Evolutionary conservation across 108 stramenopile genomes (phyloP), one percentile per base, ranked within the genome.

Genomic region (Ochromonas danica): DNA sequence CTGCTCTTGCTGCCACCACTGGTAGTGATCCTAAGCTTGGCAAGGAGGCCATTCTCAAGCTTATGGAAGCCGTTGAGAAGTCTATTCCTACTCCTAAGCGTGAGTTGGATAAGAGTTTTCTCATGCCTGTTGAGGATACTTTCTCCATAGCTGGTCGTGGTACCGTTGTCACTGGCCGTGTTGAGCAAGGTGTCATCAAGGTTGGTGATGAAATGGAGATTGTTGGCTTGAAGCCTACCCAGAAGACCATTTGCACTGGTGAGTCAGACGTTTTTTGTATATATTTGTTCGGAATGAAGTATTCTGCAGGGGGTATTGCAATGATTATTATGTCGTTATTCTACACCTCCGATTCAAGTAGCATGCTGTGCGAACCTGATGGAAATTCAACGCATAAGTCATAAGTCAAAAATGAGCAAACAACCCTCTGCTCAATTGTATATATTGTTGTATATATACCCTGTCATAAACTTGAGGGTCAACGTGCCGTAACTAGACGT

Each of bases 81-180:
- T n/a, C 95, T 94, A n/a, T 90, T 90, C 80, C 80, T 1, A 77
- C 72, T 81, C 97, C 97, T 1, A 80, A 80, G 1, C 89, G 95
- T 77, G 94, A 91, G 72, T 81, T 96, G 82, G 98, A 99, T 87
- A 99, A 99, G 92, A 89, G 91, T 35, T 99, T 99, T 87, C 86
- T 99, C 78, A 96, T 99, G 95, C 97, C 97, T 35, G 84, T 99
- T 65, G 98, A 99, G 88, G 97, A 99, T 85, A 94, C 94, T 33
- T 99, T 99, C 85, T 94, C 93, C 63, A 99, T 99, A 88, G 90
- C 96, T 38, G 98, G 98, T 51, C 93, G 98, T 71, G 98, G 98
- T 30, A 99, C 98, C 30, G 98, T 99, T 27, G 98, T 96, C 31
- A 99, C 98, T 14, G 98, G 98, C 40, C 90, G 96, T 63, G 90